Percentiles rank a stretch among this genome's conserved stretches.
Conservation (phyloP, 495 filamentous ascomycete species). For the Podospora anserina region DNA sequence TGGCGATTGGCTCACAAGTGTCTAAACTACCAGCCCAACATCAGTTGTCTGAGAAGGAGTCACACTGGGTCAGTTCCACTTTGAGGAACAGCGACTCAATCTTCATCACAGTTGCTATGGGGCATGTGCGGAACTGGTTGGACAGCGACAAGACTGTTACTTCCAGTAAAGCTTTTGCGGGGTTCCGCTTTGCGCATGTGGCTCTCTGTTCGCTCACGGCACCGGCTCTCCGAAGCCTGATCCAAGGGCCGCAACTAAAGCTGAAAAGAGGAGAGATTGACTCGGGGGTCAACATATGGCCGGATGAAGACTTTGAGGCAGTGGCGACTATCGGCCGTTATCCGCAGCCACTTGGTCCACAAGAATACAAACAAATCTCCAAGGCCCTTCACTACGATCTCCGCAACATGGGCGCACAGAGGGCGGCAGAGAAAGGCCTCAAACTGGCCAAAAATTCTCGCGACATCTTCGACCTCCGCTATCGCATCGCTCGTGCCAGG, state of each 20-base stretch:
- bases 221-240: background rate
- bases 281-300: background rate
- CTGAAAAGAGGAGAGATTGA: background rate
- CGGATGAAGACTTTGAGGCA: conserved; percentile 1
- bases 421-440: conserved; percentile 3
- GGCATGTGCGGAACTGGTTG: conserved; percentile 7
- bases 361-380: conserved; percentile 6
- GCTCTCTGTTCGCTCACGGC: background rate
- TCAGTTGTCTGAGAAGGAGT: background rate
- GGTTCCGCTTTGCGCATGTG: conserved; percentile 6
- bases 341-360: background rate
- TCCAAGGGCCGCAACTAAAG: background rate
- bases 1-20: background rate
- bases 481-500: conserved; percentile 5
- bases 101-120: background rate
- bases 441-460: conserved; percentile 1
- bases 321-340: background rate
- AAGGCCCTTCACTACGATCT: conserved; percentile 8
- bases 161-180: background rate
- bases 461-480: conserved; percentile 10
- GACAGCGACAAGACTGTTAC: background rate
- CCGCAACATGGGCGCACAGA: conserved; percentile 6
- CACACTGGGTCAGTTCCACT: background rate
- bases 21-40: background rate
- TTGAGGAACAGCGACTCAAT: background rate